Conservation (phyloP, 148 eudicot genomes). For the Arctostaphylos glauca region DNA sequence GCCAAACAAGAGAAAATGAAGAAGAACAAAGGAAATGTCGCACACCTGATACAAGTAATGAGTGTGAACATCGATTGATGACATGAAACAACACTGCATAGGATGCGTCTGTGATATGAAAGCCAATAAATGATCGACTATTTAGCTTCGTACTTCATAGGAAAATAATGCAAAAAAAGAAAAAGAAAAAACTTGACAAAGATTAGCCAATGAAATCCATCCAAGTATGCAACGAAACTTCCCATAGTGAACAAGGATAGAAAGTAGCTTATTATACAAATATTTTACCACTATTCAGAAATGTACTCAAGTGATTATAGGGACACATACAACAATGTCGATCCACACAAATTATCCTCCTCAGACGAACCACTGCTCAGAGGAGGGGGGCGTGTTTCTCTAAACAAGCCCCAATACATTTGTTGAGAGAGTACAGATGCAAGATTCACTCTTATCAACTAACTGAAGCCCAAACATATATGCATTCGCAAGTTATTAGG, state of each 20-base stretch:
- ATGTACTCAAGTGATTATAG: no score
- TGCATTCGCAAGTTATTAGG: neutral
- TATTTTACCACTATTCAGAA: no score
- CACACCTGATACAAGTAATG: slow-evolving; percentile 94
- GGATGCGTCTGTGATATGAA: slow-evolving; percentile 81
- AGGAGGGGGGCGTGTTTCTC: slow-evolving; percentile 2
- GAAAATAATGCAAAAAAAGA: neutral
- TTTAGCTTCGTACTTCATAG: slow-evolving; percentile 3
- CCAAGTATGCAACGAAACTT: neutral
- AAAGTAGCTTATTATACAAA: no score
- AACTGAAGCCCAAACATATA: neutral
- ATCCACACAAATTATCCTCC: no score
- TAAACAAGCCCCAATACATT: neutral
- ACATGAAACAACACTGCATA: slow-evolving; percentile 98
- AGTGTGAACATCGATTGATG: slow-evolving; percentile 96
- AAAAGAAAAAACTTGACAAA: no score
- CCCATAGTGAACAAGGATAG: neutral
- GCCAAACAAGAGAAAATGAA: neutral
- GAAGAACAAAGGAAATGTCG: neutral
- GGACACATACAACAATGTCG: no score
- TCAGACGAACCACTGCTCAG: no score
- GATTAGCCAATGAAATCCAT: neutral
- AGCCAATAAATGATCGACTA: slow-evolving; percentile 9
- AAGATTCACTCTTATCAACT: slow-evolving; percentile 6
- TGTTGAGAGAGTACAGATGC: neutral